These are phyloP conservation scores for Boletus subcaerulescens DNA, from an alignment of 768 basidiomycete species.

Conservation along the genomic window DNA sequence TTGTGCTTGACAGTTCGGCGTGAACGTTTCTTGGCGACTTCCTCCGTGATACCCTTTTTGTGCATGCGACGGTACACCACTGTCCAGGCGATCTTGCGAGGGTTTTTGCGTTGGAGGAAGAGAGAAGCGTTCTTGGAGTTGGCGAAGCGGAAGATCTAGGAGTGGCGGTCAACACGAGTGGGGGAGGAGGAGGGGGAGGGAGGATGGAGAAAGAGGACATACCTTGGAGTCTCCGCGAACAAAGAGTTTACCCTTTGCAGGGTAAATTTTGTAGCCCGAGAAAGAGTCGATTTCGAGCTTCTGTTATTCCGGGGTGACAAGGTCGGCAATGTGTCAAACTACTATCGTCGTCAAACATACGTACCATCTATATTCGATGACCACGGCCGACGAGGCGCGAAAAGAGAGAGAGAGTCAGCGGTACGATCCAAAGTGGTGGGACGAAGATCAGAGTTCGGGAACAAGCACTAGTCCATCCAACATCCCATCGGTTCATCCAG, in stretches of 20 bases:
- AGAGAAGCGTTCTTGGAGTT: conserved; percentile 92
- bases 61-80: conserved; percentile 93
- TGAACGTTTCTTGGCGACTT: conserved; percentile 98
- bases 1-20: conserved; percentile 97
- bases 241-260: conserved; percentile 93
- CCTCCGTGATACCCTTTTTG: conserved; percentile 99
- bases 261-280: conserved; percentile 97
- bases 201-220: conserved; percentile 17
- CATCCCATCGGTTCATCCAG: conserved; percentile 39
- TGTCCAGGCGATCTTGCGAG: conserved; percentile 99
- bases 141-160: conserved; percentile 92
- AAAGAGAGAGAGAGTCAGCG: conserved; percentile 16
- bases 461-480: conserved; percentile 37
- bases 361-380: conserved; percentile 21
- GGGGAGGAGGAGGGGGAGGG: not conserved
- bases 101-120: conserved; percentile 99
- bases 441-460: conserved; percentile 9
- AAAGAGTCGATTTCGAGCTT: conserved; percentile 99
- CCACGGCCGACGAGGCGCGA: not conserved
- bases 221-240: conserved; percentile 97
- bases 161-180: too few species aligned
- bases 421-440: conserved; percentile 3
- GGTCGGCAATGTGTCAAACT: not conserved
- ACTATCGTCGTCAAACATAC: conserved; percentile 5
- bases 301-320: conserved; percentile 36